Base-by-base conservation (phyloP, 2,329 filamentous ascomycete species). In the Lachnellula arida region DNA sequence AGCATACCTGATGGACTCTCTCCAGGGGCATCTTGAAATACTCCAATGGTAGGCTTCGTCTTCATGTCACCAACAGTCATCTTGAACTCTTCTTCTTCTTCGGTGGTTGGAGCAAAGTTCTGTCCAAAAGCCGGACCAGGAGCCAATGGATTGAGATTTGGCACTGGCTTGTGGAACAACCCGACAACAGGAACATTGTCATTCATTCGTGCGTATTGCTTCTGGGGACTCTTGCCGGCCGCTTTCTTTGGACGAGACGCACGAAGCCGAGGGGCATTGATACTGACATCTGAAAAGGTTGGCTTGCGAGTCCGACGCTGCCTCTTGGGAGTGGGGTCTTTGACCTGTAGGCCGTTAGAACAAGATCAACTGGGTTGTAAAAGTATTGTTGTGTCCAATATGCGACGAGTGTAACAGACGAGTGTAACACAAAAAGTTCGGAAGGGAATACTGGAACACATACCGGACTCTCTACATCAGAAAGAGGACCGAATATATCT, bases 401-500 rank as follows among this genome's bases (percentile, higher is more conserved):
- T 40, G 2, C 9, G 37, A 17, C 1, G 14, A 40, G n/a, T 40
- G 37, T n/a, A n/a, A n/a, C n/a, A n/a, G n/a, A n/a, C n/a, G n/a
- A n/a, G n/a, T n/a, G n/a, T n/a, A n/a, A n/a, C n/a, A n/a, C n/a
- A n/a, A n/a, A n/a, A n/a, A n/a, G n/a, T n/a, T n/a, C n/a, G n/a
- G n/a, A n/a, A n/a, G n/a, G n/a, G n/a, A 34, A n/a, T 8, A 12
- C 15, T 17, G 44, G 11, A 46, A 40, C 28, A 67, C 76, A 65
- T 68, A 85, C 82, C 40, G 76, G 76, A 49, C 73, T 79, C 15
- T 72, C 76, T 49, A 79, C 75, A 60, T 74, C 64, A 0, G 82
- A 85, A 15, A 81, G 80, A 42, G 75, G 77, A 40, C 82, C 82
- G 62, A 86, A 87, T 37, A 87, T 81, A 58, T 82, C 78, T 54